These are phyloP conservation scores for Raffaelea deltoideospora DNA, from an alignment of 2,329 filamentous ascomycete species.

Conservation along the genomic window DNA sequence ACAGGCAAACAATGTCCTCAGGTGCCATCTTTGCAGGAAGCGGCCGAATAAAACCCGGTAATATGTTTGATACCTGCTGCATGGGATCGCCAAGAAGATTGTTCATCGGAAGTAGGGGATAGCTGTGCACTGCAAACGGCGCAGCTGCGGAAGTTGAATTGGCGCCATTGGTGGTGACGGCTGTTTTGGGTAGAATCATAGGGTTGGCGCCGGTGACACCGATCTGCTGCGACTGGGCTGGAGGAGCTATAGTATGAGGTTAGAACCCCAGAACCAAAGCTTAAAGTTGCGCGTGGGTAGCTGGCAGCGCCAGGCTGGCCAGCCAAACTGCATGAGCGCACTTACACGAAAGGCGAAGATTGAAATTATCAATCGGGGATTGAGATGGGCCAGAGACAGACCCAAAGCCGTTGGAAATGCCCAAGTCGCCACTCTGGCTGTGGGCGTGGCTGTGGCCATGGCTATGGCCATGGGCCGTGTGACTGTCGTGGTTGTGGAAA, in stretches of 20 bases:
- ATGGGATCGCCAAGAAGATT: conserved; percentile 13
- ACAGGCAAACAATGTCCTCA: conserved; percentile 73
- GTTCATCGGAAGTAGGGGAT: conserved; percentile 10
- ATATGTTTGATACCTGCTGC: conserved; percentile 23
- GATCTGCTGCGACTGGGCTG: conserved; percentile 1
- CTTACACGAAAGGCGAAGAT: no score
- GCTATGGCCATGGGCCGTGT: background rate
- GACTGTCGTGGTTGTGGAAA: conserved; percentile 2
- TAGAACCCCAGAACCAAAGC: no score
- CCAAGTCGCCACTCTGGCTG: conserved; percentile 1
- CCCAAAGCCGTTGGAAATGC: conserved; percentile 3
- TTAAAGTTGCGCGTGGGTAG: no score
- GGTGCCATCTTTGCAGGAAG: conserved; percentile 60
- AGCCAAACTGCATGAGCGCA: no score
- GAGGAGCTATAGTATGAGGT: background rate
- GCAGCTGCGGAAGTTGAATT: background rate
- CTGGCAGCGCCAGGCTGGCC: no score
- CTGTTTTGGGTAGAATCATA: conserved; percentile 5
- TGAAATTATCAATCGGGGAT: no score
- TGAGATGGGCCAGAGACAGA: background rate
- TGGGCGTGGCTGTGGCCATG: conserved; percentile 1
- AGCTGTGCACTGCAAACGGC: conserved; percentile 4
- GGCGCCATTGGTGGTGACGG: background rate
- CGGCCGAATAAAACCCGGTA: conserved; percentile 61
- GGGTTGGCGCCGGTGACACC: conserved; percentile 2